phyloP scores from a whole-genome alignment of 768 basidiomycete genomes.

The Serpula lacrymans region DNA sequence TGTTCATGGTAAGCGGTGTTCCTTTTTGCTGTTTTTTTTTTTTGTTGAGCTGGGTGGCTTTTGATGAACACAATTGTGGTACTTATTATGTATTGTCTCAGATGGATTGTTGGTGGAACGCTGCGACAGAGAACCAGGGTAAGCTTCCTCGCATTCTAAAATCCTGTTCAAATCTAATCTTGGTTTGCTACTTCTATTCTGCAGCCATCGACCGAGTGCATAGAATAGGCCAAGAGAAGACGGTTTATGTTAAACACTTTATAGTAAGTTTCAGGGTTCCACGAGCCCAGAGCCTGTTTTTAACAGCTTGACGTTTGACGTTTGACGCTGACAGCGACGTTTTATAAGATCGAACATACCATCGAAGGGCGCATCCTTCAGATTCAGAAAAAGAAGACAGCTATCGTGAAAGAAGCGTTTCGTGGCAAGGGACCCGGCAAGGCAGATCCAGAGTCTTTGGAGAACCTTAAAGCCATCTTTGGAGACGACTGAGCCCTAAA shows the following conservation, averaged over 20 bases:
- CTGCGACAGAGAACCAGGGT: constrained; percentile 81
- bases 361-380: constrained; percentile 77
- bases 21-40: not conserved
- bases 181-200: not conserved
- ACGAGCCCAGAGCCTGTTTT: not conserved
- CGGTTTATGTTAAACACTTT: constrained; percentile 82
- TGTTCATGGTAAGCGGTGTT: constrained; percentile 65
- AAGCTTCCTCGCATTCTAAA: not conserved
- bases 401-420: constrained; percentile 84
- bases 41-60: constrained; percentile 3
- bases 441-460: constrained; percentile 66
- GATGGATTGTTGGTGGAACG: constrained; percentile 96
- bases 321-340: no score
- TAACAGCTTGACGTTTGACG: no score
- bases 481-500: constrained; percentile 34
- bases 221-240: constrained; percentile 77
- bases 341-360: constrained; percentile 58
- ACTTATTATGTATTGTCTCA: constrained; percentile 21
- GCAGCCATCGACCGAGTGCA: constrained; percentile 84
- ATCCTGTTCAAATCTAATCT: constrained; percentile 8
- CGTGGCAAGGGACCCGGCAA: constrained; percentile 47
- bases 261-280: constrained; percentile 47
- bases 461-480: constrained; percentile 82
- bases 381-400: constrained; percentile 85
- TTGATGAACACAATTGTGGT: not conserved